Base-by-base conservation (phyloP, 2,329 filamentous ascomycete species). In the Paraphoma sp. region DNA sequence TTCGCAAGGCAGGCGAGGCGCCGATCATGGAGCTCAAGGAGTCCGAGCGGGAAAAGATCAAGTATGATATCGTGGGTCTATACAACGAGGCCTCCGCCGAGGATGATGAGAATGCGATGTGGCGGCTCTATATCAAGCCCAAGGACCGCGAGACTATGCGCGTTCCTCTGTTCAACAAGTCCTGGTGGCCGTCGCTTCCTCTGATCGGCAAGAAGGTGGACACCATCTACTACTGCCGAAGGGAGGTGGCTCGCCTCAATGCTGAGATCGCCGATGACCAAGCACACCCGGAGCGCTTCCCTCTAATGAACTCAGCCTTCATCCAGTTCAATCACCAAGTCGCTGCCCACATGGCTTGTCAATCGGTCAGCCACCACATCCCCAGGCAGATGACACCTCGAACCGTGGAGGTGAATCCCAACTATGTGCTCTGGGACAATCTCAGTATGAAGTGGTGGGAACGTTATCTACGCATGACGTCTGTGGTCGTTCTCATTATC, bases 321-420 rank as follows among this genome's bases (percentile, higher is more conserved):
- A 93, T 99, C 59, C 95, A 99, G 73, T 99, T 99, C 83, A 97
- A 99, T 71, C 90, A 97, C 71, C 95, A 99, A 74, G 91, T 97
- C 1, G 93, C 94, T 6, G 95, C 95, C 0, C 95, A 99, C 70
- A 98, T 99, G 95, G 95, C 94, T 55, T 97, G 93, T 73, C 95
- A 99, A 74, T 88, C 92, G 46, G 84, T 96, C 45, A 93, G 90
- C 40, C 93, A 98, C 73, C 95, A 99, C 69, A 77, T 97, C 1
- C 95, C 95, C 1, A 91, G 91, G 67, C 91, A 96, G 45, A 99
- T 99, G 95, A 86, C 92, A 1, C 95, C 95, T 0, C 87, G 95
- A 29, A 85, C 91, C 41, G 90, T 97, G n/a, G 95, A 99, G 73
- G 93, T 99, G 45, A 92, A 93, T 6, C 95, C 95, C 0, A 89